A percentile compares a stretch with the other conserved stretches of the same genome.
These are phyloP conservation scores for Penicillium expansum DNA, from an alignment of 2,329 filamentous ascomycete species.

Conservation along the genomic window DNA sequence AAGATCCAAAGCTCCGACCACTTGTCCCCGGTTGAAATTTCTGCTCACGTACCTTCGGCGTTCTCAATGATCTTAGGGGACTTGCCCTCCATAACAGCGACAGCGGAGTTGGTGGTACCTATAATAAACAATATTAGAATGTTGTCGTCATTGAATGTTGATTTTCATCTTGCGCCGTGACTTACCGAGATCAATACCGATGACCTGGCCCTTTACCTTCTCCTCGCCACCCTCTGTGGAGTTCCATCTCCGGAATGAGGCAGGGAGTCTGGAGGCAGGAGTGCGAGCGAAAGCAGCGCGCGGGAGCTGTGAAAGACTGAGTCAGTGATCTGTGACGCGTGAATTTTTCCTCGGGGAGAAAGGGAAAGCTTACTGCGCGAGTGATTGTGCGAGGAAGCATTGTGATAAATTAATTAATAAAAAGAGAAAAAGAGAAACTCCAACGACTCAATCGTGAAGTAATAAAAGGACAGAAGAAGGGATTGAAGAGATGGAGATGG, in stretches of 20 bases:
- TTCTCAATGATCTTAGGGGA: slow-evolving; percentile 95
- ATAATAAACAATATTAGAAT: slow-evolving; percentile 17
- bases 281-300: slow-evolving; percentile 71
- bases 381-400: slow-evolving; percentile 72
- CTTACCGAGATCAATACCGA: slow-evolving; percentile 94
- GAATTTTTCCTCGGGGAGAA: slow-evolving; percentile 3
- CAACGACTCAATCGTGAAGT: slow-evolving; percentile 36
- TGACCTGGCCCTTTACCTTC: slow-evolving; percentile 94
- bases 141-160: background rate
- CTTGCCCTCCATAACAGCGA: slow-evolving; percentile 98
- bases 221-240: slow-evolving; percentile 56
- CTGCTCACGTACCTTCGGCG: slow-evolving; percentile 69
- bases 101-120: slow-evolving; percentile 95
- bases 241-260: slow-evolving; percentile 62
- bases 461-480: slow-evolving; percentile 19
- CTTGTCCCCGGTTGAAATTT: slow-evolving; percentile 13
- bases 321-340: slow-evolving; percentile 25
- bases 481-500: slow-evolving; percentile 19
- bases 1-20: slow-evolving; percentile 8
- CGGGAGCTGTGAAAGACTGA: slow-evolving; percentile 60
- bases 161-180: slow-evolving; percentile 16
- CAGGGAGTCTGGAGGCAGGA: slow-evolving; percentile 66
- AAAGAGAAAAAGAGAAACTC: slow-evolving; percentile 32
- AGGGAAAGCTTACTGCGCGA: slow-evolving; percentile 63
- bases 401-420: slow-evolving; percentile 46